Base-by-base conservation (phyloP, 371 early-diverging fungal genomes). In the Lichtheimia hyalospora region DNA sequence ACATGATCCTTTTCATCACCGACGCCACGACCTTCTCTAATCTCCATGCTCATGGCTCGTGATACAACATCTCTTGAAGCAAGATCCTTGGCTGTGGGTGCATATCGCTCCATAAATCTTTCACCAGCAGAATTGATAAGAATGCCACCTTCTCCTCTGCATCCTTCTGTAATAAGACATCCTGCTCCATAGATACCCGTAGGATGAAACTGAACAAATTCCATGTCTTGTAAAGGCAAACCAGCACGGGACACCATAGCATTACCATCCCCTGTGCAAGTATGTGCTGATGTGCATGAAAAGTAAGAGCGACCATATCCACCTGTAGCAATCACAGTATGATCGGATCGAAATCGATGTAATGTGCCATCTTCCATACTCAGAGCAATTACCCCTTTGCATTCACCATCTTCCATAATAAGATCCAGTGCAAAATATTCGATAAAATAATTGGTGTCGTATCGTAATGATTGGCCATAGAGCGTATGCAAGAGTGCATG, bases 31-130 rank as follows among this genome's bases (percentile, higher is more conserved):
- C 98, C 98, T 62, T 95, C 96, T 64, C 94, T 89, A 79, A 98
- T 97, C 80, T 98, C 98, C 74, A 98, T 81, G 50, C 97, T 97
- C 96, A 98, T 98, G 60, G 94, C 90, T 68, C 98, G 93, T 46
- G 96, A 96, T 18, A 98, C 98, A 61, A 98, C 98, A 66, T 98
- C 98, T 72, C 98, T 91, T 56, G 95, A 94, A 42, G 98, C 98
- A 62, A 98, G 78, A 82, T 98, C 98, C 87, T 95, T 95, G 65
- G 98, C 98, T 23, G 94, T 96, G 51, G 98, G 98, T 41, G 98
- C 98, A 75, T 98, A 98, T 71, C 98, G 89, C 81, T 95, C 97
- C 98, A 98, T 98, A 85, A 97, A 98, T 74, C 98, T 94, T 73
- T 94, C 91, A 73, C 98, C 98, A 72, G 91, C 86, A 44, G 90